Evolutionary conservation across 768 basidiomycete genomes (phyloP).

Genomic region (Russula lepida): DNA sequence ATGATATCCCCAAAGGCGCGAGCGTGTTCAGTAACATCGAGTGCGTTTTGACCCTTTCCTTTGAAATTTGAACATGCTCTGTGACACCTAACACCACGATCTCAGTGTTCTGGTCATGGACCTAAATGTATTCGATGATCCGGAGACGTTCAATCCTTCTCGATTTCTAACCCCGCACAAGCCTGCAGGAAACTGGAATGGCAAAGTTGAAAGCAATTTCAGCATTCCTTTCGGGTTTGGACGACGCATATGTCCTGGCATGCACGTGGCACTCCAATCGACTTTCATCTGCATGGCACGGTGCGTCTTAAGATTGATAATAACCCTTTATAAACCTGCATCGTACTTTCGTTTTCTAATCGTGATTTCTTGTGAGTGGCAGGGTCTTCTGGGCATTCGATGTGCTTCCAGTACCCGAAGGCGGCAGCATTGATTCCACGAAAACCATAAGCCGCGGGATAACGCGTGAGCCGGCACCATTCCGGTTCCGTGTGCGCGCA

Average conservation of each 20-base stretch:
- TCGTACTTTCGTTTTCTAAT: not conserved
- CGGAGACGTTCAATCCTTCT: constrained; percentile 24
- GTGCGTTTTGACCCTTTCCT: not conserved
- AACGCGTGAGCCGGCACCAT: constrained; percentile 3
- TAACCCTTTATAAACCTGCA: too few relatives aligned
- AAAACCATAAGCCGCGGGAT: not conserved
- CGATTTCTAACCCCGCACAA: constrained; percentile 19
- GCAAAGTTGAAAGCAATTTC: constrained; percentile 15
- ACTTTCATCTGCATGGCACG: constrained; percentile 14
- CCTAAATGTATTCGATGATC: constrained; percentile 21
- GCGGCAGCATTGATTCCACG: not conserved
- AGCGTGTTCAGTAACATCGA: constrained; percentile 9
- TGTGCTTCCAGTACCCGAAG: not conserved
- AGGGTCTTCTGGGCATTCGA: constrained; percentile 22
- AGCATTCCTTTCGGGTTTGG: constrained; percentile 22
- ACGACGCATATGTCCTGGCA: constrained; percentile 21
- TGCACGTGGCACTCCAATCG: constrained; percentile 19
- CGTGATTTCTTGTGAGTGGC: not conserved
- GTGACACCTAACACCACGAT: not conserved
- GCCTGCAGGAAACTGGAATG: not conserved
- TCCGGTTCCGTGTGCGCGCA: not conserved
- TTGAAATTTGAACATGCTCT: not conserved
- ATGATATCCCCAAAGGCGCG: constrained; percentile 8
- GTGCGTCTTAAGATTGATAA: not conserved
- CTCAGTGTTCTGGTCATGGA: constrained; percentile 19